Conservation (phyloP, 805 yeast genomes). For the Metschnikowia kunwiensis region DNA sequence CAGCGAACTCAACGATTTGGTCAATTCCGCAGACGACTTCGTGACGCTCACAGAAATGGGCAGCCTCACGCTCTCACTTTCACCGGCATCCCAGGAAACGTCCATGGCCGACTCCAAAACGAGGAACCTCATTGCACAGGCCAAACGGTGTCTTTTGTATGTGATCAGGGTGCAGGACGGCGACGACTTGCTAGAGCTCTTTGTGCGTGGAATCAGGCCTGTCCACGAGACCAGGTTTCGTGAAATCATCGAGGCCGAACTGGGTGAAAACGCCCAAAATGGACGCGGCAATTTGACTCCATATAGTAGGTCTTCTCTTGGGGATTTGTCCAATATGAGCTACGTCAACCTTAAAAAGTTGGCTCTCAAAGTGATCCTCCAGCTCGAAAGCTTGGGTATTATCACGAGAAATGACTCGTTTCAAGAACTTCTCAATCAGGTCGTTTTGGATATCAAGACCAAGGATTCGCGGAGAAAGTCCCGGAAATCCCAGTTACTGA, state of each 20-base stretch:
- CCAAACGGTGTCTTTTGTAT: constrained; percentile 77
- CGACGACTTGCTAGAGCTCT: constrained; percentile 61
- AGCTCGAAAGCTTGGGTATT: constrained; percentile 65
- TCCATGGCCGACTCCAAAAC: constrained; percentile 54
- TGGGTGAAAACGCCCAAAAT: constrained; percentile 18
- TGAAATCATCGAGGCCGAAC: constrained; percentile 50
- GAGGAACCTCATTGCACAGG: constrained; percentile 63
- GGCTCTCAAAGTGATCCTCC: constrained; percentile 71
- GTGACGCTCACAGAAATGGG: constrained; percentile 53
- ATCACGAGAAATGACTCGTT: constrained; percentile 67
- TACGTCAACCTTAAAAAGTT: constrained; percentile 76
- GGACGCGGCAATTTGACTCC: constrained; percentile 38
- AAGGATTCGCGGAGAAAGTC: constrained; percentile 43
- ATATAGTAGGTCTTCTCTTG: constrained; percentile 45
- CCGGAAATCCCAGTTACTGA: constrained; percentile 39
- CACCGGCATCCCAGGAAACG: constrained; percentile 47
- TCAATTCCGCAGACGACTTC: constrained; percentile 35
- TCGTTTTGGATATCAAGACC: constrained; percentile 72
- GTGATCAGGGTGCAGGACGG: constrained; percentile 80
- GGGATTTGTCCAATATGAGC: constrained; percentile 46
- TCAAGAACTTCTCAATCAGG: constrained; percentile 76
- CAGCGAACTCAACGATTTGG: constrained; percentile 39
- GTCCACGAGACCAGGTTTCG: constrained; percentile 67
- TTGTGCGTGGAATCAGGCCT: constrained; percentile 63
- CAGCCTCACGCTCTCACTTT: constrained; percentile 53